Base-by-base conservation (phyloP, 176 grass and related monocot species). In the Elymus sibiricus region DNA sequence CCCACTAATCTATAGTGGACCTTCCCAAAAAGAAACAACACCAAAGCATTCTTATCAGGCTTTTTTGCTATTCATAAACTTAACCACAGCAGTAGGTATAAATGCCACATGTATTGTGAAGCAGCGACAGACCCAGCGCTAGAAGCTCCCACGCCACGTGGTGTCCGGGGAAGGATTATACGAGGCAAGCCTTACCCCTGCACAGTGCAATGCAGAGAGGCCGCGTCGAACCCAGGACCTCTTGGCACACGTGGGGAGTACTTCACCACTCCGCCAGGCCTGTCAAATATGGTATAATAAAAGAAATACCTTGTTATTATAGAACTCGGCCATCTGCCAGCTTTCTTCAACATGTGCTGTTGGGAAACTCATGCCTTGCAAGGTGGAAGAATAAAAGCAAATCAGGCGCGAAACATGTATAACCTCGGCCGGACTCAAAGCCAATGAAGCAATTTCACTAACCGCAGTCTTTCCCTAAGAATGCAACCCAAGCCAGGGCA, bases 291-390 rank as follows among this genome's bases (percentile, higher is more conserved):
- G 9, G 14, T 51, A 6, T 24, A 34, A 76, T 26, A 60, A 85
- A 74, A 85, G 21, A 40, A 9, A 49, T 96, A 99, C 97, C 97
- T 99, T 99, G 78, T 99, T 99, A 84, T 94, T 97, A 62, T 97
- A 99, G 80, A 99, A 99, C 85, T 99, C 97, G 80, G 97, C 94
- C 90, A 94, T 97, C 90, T 99, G 97, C 97, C 97, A 99, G 74
- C 82, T 91, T 88, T 99, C 97, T 86, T 99, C 97, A 38, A 97
- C 90, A 90, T 99, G 97, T 83, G 97, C 89, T 31, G 87, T 96
- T 78, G 94, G 97, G 79, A 99, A 90, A 83, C 88, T 97, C 97
- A 99, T 94, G 35, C 97, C 97, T 99, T 81, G 28, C 67, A 60
- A 11, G 66, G n/a, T 39, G 46, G 7, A 87, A 58, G 58, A 75